These are phyloP conservation scores for Mayamaea pseudoterrestris DNA, from an alignment of 108 stramenopile genomes.

Conservation along the genomic window DNA sequence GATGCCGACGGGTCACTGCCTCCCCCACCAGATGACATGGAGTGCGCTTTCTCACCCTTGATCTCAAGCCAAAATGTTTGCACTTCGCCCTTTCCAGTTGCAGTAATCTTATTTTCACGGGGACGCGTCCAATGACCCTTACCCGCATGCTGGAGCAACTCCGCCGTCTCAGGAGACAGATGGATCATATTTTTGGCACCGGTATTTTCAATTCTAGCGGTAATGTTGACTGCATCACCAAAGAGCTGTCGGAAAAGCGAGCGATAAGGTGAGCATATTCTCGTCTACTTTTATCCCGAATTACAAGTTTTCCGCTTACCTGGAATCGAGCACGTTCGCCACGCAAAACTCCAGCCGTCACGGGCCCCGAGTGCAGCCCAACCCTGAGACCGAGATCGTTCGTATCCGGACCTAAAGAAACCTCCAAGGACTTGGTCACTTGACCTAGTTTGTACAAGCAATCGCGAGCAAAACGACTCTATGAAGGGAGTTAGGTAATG, in stretches of 20 bases:
- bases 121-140: conserved; percentile 22
- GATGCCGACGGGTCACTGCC: too few species aligned
- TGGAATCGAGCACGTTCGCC: too few species aligned
- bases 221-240: conserved; percentile 47
- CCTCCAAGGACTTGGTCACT: conserved; percentile 4
- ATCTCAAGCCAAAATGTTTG: conserved; percentile 21
- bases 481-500: too few species aligned
- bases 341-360: too few species aligned
- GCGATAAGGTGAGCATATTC: conserved; percentile 16
- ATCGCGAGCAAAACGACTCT: conserved; percentile 8
- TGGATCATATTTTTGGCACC: conserved; percentile 23
- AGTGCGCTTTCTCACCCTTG: too few species aligned
- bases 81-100: conserved; percentile 37
- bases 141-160: conserved; percentile 18
- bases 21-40: too few species aligned
- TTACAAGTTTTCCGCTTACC: too few species aligned
- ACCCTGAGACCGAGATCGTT: conserved; percentile 4
- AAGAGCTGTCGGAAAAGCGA: too few species aligned
- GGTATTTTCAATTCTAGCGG: conserved; percentile 33
- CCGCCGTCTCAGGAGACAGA: conserved; percentile 24
- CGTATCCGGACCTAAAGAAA: conserved; percentile 7
- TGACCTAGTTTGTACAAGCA: conserved; percentile 1
- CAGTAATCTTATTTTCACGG: conserved; percentile 13
- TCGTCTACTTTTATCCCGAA: conserved; percentile 27
- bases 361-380: conserved; percentile 12